phyloP scores from a whole-genome alignment of 1,139 yeast genomes.

The Magnusiomyces clavatus region DNA sequence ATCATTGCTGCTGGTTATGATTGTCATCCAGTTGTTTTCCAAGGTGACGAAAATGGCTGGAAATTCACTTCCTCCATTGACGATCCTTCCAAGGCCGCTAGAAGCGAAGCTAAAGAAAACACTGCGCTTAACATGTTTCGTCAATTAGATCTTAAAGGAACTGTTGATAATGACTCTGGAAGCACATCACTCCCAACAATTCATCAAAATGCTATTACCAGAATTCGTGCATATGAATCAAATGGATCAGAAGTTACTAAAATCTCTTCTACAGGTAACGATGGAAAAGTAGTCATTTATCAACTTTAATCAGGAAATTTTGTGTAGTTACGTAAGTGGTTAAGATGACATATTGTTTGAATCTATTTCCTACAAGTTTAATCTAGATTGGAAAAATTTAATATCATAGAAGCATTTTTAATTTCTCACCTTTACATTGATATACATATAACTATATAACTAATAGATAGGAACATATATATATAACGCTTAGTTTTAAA shows the following conservation, averaged over 20 bases:
- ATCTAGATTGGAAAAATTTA: too few species aligned
- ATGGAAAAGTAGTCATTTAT: constrained; percentile 78
- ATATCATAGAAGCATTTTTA: too few species aligned
- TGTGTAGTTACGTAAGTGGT: too few species aligned
- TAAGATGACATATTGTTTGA: too few species aligned
- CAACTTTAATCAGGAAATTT: constrained; percentile 3
- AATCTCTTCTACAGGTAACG: constrained; percentile 73
- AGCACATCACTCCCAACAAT: constrained; percentile 59
- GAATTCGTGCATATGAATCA: constrained; percentile 44
- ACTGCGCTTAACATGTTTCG: constrained; percentile 93
- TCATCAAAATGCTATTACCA: constrained; percentile 86
- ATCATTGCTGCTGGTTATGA: constrained; percentile 88
- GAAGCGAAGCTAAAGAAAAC: constrained; percentile 52
- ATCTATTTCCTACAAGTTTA: too few species aligned
- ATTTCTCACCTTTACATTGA: too few species aligned
- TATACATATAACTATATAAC: too few species aligned
- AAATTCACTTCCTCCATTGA: constrained; percentile 56
- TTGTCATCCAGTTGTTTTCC: constrained; percentile 81
- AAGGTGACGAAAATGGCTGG: constrained; percentile 69
- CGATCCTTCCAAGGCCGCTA: constrained; percentile 43
- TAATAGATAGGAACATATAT: too few species aligned
- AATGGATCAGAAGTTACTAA: constrained; percentile 39
- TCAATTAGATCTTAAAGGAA: constrained; percentile 91
- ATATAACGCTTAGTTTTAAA: too few species aligned
- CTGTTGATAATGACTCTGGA: constrained; percentile 44